phyloP scores from a whole-genome alignment of 2,329 filamentous ascomycete genomes.

The Aspergillus cejpii region DNA sequence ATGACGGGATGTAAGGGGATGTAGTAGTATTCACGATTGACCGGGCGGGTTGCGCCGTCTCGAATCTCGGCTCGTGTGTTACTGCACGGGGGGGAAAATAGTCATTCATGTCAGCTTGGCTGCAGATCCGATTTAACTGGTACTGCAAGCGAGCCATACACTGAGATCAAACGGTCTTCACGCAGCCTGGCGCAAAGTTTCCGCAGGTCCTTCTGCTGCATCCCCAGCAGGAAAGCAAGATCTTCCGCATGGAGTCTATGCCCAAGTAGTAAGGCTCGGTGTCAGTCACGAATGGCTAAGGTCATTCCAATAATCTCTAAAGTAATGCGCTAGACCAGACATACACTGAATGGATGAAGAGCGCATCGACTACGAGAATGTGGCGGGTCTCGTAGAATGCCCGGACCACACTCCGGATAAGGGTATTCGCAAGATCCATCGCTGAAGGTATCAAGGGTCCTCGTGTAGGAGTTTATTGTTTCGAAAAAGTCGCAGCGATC shows the following conservation, averaged over 20 bases:
- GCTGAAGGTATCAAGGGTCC: conserved; percentile 7
- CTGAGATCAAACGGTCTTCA: conserved; percentile 76
- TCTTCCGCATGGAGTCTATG: conserved; percentile 73
- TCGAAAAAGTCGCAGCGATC: neutral
- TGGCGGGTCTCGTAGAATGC: conserved; percentile 83
- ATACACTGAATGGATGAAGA: conserved; percentile 65
- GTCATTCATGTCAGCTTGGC: conserved; percentile 12
- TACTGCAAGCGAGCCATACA: conserved; percentile 49
- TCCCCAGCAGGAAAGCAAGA: conserved; percentile 75
- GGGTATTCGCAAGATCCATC: conserved; percentile 64
- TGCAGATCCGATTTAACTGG: conserved; percentile 1
- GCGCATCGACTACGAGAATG: conserved; percentile 73
- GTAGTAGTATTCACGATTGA: conserved; percentile 90
- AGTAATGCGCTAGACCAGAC: conserved; percentile 24
- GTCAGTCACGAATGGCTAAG: neutral
- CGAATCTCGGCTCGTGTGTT: conserved; percentile 69
- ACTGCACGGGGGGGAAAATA: conserved; percentile 35
- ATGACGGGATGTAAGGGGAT: conserved; percentile 92
- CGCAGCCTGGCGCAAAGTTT: conserved; percentile 78
- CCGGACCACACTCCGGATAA: conserved; percentile 79
- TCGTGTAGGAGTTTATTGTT: neutral
- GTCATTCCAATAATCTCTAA: neutral
- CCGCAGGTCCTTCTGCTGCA: conserved; percentile 86
- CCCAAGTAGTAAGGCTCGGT: conserved; percentile 8
- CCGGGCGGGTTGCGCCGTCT: conserved; percentile 72